Conservation (phyloP, 768 basidiomycete species). For the Leccinum obscurum region DNA sequence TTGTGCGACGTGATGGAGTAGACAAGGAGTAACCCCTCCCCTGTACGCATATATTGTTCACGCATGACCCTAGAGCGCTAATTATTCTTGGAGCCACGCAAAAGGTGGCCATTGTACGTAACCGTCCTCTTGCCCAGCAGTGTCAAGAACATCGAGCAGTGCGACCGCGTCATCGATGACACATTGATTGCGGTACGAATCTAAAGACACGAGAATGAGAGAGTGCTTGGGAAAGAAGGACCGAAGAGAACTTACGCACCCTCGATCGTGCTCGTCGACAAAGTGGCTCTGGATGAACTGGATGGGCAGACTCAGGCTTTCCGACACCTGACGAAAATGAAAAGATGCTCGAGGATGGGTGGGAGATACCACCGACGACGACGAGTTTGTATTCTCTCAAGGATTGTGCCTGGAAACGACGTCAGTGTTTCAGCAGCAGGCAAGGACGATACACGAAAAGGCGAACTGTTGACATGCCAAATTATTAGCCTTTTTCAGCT, state of each 20-base stretch:
- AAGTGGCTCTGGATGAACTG: conserved; percentile 93
- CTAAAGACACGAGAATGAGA: conserved; percentile 37
- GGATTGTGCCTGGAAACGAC: conserved; percentile 66
- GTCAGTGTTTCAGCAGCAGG: neutral
- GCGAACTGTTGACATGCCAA: neutral
- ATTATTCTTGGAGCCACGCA: conserved; percentile 5
- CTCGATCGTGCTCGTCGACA: conserved; percentile 93
- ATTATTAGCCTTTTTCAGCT: conserved; percentile 70
- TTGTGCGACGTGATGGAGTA: conserved; percentile 98
- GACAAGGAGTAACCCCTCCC: conserved; percentile 96
- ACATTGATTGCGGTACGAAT: conserved; percentile 96
- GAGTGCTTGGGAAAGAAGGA: neutral
- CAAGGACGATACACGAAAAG: neutral
- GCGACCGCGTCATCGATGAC: conserved; percentile 98
- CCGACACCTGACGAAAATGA: conserved; percentile 40
- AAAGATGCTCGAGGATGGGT: conserved; percentile 24
- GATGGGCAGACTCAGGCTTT: conserved; percentile 93
- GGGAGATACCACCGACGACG: conserved; percentile 80
- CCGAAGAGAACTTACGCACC: conserved; percentile 41
- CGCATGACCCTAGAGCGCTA: conserved; percentile 79
- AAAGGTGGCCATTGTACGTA: conserved; percentile 39
- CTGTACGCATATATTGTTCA: conserved; percentile 98
- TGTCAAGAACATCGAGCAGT: conserved; percentile 93
- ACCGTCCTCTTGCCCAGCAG: conserved; percentile 98
- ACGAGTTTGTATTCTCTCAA: conserved; percentile 92